Percentiles rank a stretch among this genome's conserved stretches.
Conservation (phyloP, 176 grass and related monocot species). For the Poa pratensis region DNA sequence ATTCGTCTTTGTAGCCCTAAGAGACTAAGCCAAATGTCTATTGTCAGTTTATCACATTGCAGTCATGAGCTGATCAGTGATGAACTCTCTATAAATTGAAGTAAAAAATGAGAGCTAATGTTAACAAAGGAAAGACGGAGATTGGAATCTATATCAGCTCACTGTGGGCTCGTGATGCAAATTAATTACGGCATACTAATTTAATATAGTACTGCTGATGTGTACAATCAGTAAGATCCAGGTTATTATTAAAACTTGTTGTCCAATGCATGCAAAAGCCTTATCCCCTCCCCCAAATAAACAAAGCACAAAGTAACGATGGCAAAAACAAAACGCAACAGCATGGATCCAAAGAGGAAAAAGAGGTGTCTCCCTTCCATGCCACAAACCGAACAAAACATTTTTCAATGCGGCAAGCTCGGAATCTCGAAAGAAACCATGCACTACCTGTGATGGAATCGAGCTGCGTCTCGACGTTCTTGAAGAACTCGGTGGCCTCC, state of each 20-base stretch:
- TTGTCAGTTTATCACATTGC: not conserved
- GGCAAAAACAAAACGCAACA: slow-evolving; percentile 22
- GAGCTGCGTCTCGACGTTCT: slow-evolving; percentile 66
- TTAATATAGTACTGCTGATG: not conserved
- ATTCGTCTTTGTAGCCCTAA: slow-evolving; percentile 30
- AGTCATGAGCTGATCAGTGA: not conserved
- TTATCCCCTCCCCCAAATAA: slow-evolving; percentile 30
- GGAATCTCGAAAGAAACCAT: slow-evolving; percentile 31
- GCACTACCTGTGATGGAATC: slow-evolving; percentile 57
- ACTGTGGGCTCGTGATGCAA: slow-evolving; percentile 40
- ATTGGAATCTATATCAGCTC: slow-evolving; percentile 25
- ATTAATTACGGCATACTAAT: not conserved
- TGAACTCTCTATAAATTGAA: not conserved
- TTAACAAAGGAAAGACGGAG: slow-evolving; percentile 31
- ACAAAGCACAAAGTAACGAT: slow-evolving; percentile 31
- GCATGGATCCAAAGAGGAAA: slow-evolving; percentile 43
- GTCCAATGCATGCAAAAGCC: slow-evolving; percentile 28
- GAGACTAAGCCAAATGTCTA: not conserved
- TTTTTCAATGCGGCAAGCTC: slow-evolving; percentile 44
- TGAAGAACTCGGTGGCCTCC: slow-evolving; percentile 79
- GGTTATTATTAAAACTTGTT: slow-evolving; percentile 25
- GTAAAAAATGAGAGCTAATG: slow-evolving; percentile 22
- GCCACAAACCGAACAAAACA: slow-evolving; percentile 30
- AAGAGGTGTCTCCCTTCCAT: slow-evolving; percentile 1
- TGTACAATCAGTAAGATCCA: not conserved